phyloP scores from a whole-genome alignment of 2,329 filamentous ascomycete species.

The Aspergillus sp. region DNA sequence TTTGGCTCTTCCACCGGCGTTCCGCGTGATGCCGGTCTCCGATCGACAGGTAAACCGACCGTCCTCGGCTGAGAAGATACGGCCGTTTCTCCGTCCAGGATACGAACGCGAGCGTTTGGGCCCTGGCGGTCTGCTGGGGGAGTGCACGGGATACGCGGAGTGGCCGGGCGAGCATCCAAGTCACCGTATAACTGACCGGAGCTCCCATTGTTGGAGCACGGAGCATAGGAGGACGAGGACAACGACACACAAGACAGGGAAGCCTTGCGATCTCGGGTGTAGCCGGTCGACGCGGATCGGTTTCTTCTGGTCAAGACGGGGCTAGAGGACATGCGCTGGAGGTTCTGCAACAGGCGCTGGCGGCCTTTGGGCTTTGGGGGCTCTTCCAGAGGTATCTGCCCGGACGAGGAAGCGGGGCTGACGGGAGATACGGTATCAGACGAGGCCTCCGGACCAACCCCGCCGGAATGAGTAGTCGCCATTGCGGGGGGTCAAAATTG shows the following conservation, averaged over 20 bases:
- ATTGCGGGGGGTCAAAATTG: conserved; percentile 13
- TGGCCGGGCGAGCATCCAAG: conserved; percentile 48
- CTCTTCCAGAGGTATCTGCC: conserved; percentile 30
- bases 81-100: conserved; percentile 42
- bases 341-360: conserved; percentile 59
- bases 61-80: conserved; percentile 38
- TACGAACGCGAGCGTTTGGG: conserved; percentile 47
- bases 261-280: conserved; percentile 53
- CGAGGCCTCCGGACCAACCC: conserved; percentile 20
- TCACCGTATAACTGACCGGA: conserved; percentile 49
- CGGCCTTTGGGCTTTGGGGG: conserved; percentile 57
- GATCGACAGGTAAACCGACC: conserved; percentile 54
- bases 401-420: conserved; percentile 24
- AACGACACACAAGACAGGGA: conserved; percentile 58
- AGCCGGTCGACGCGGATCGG: conserved; percentile 57
- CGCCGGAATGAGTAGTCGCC: conserved; percentile 20
- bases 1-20: conserved; percentile 16
- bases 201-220: conserved; percentile 47
- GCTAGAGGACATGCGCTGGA: conserved; percentile 75
- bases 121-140: conserved; percentile 43
- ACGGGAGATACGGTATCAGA: conserved; percentile 21
- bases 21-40: conserved; percentile 42
- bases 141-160: conserved; percentile 35
- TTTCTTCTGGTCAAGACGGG: conserved; percentile 58
- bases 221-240: conserved; percentile 43